Evolutionary conservation across 169 alveolate genomes (phyloP).

Genomic region (Babesia sp.): DNA sequence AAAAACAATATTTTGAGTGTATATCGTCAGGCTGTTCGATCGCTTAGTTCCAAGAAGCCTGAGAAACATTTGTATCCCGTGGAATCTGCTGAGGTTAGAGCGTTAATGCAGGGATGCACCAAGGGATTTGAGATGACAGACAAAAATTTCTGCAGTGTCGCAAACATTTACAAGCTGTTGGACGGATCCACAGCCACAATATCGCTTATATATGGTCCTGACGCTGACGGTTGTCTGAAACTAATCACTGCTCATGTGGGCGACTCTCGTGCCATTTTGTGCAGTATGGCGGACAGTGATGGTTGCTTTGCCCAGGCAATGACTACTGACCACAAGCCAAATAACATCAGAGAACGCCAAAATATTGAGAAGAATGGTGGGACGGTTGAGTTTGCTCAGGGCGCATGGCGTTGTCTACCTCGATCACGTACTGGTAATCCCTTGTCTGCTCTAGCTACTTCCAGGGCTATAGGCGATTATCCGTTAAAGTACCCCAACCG

Average conservation of each 20-base stretch:
- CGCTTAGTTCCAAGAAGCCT: not conserved
- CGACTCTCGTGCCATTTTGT: conserved; percentile 75
- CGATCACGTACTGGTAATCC: conserved; percentile 13
- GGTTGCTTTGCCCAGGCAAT: conserved; percentile 59
- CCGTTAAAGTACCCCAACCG: conserved; percentile 65
- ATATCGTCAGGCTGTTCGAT: conserved; percentile 70
- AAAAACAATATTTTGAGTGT: conserved; percentile 79
- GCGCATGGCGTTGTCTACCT: conserved; percentile 67
- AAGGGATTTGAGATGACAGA: conserved; percentile 82
- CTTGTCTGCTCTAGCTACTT: conserved; percentile 68
- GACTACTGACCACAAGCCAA: conserved; percentile 75
- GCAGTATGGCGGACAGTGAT: conserved; percentile 46
- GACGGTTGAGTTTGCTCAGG: conserved; percentile 68
- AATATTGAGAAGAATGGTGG: conserved; percentile 72
- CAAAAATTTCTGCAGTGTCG: conserved; percentile 70
- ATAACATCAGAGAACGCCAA: conserved; percentile 67
- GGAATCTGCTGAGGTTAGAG: conserved; percentile 58
- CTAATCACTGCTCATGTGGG: conserved; percentile 75
- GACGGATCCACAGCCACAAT: conserved; percentile 71
- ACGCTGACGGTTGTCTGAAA: conserved; percentile 69
- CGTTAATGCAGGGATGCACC: conserved; percentile 54
- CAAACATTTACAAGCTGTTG: conserved; percentile 36
- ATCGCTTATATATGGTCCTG: conserved; percentile 75
- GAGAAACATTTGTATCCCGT: not conserved
- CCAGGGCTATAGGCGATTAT: conserved; percentile 74